phyloP scores from a whole-genome alignment of 257 asterid genomes.

The Capsicum baccatum region DNA sequence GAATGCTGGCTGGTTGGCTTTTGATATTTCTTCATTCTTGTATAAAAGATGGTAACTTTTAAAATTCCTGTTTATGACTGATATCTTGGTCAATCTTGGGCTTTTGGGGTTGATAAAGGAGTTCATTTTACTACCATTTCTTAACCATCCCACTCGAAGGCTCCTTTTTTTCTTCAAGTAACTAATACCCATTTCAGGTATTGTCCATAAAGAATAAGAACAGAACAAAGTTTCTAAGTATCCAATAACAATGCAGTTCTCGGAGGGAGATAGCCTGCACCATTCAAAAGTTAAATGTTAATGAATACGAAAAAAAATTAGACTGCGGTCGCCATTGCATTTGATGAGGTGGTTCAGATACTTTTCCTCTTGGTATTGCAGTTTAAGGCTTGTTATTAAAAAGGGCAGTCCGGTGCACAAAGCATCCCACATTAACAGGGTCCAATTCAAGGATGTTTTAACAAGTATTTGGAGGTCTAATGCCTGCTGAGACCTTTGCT shows the following conservation, averaged over 20 bases:
- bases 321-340: no score
- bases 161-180: conserved; percentile 1
- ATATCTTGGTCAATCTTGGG: conserved; percentile 1
- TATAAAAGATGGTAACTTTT: conserved; percentile 20
- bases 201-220: not conserved
- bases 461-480: not conserved
- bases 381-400: not conserved
- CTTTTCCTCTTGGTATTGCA: not conserved
- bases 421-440: no score
- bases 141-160: not conserved
- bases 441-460: not conserved
- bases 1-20: not conserved
- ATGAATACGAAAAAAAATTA: not conserved
- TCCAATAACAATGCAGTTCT: not conserved
- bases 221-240: not conserved
- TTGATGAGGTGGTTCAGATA: no score
- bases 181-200: not conserved
- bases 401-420: no score
- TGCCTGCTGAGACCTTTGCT: conserved; percentile 3
- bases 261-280: not conserved
- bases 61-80: conserved; percentile 13
- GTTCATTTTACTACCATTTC: conserved; percentile 10
- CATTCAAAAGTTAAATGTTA: not conserved
- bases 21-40: conserved; percentile 12
- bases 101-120: not conserved